phyloP scores from a whole-genome alignment of 202 grass and related monocot genomes.

The Sporobolus alterniflorus region DNA sequence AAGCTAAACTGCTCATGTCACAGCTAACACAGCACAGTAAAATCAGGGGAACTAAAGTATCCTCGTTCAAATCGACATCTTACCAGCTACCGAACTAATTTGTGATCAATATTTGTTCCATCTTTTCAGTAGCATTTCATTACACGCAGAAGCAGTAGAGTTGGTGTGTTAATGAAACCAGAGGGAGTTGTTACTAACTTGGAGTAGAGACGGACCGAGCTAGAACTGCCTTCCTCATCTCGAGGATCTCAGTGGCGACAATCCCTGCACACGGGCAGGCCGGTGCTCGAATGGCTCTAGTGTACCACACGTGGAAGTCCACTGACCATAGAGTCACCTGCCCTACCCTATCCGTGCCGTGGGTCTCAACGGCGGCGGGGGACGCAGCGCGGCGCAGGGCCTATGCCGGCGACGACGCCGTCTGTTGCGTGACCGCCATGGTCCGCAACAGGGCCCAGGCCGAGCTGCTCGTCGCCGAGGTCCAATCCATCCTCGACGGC shows the following conservation, averaged over 20 bases:
- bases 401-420: too few species aligned
- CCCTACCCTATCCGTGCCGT: too few species aligned
- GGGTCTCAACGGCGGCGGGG: too few species aligned
- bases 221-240: slow-evolving; percentile 80
- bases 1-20: slow-evolving; percentile 4
- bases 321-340: too few species aligned
- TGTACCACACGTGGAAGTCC: too few species aligned
- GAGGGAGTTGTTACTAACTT: slow-evolving; percentile 62
- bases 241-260: slow-evolving; percentile 61
- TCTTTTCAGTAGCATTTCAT: not conserved
- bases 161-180: not conserved
- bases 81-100: not conserved
- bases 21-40: not conserved
- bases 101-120: not conserved
- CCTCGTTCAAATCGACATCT: not conserved
- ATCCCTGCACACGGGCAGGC: slow-evolving; percentile 68
- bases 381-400: too few species aligned
- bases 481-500: too few species aligned
- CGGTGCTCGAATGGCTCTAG: slow-evolving; percentile 80
- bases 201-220: slow-evolving; percentile 87
- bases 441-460: too few species aligned
- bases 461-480: too few species aligned
- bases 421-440: too few species aligned
- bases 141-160: not conserved
- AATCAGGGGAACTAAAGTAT: not conserved